Evolutionary conservation across 2,329 filamentous ascomycete genomes (phyloP).

Genomic region (Penicillium sp.): DNA sequence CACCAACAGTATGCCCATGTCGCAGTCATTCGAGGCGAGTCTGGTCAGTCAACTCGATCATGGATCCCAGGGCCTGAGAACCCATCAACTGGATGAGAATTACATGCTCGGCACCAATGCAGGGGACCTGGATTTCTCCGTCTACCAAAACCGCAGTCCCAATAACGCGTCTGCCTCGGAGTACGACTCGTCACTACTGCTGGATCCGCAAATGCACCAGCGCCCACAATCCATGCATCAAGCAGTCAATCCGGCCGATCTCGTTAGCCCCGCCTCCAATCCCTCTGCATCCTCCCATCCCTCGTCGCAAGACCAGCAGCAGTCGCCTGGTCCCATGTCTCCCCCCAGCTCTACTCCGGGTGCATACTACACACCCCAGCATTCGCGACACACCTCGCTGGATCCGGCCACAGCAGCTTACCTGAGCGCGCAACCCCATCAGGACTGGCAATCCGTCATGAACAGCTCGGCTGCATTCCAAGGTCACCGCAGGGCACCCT

Average conservation of each 20-base stretch:
- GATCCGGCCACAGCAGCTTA: slow-evolving; percentile 62
- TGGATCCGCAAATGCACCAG: slow-evolving; percentile 42
- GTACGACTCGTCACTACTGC: slow-evolving; percentile 39
- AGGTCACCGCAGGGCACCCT: slow-evolving; percentile 77
- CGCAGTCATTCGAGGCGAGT: slow-evolving; percentile 39
- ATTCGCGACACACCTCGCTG: slow-evolving; percentile 60
- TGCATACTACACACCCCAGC: slow-evolving; percentile 52
- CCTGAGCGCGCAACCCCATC: slow-evolving; percentile 49
- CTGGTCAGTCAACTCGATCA: slow-evolving; percentile 38
- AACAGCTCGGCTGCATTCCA: slow-evolving; percentile 64
- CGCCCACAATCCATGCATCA: slow-evolving; percentile 39
- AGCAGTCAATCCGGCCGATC: slow-evolving; percentile 47
- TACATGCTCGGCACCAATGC: slow-evolving; percentile 41
- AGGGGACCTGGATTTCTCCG: slow-evolving; percentile 39
- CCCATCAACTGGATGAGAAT: slow-evolving; percentile 35
- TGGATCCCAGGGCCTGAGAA: slow-evolving; percentile 24
- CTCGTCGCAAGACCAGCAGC: slow-evolving; percentile 53
- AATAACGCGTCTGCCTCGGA: slow-evolving; percentile 32
- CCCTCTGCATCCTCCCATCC: slow-evolving; percentile 58
- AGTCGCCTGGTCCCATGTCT: slow-evolving; percentile 53
- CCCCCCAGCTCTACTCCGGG: slow-evolving; percentile 56
- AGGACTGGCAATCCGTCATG: slow-evolving; percentile 58
- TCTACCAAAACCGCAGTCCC: slow-evolving; percentile 36
- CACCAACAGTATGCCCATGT: slow-evolving; percentile 31
- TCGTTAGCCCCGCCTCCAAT: slow-evolving; percentile 48